Evolutionary conservation across 106 monocot species (phyloP), one percentile per base, ranked within the genome.

Genomic region (Posidonia australis): DNA sequence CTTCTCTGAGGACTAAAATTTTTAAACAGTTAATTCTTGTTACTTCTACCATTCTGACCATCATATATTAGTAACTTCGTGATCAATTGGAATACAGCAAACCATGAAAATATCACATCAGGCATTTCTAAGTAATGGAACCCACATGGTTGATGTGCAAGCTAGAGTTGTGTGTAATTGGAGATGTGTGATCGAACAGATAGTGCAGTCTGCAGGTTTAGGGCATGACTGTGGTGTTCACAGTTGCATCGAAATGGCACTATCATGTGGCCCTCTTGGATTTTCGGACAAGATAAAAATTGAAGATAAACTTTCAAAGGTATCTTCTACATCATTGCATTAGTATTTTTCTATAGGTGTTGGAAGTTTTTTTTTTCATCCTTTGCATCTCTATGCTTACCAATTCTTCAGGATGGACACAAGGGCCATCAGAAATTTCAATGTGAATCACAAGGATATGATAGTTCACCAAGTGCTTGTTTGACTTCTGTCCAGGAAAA

Each of bases 231-330:
- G 17, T 42, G 31, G 22, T 46, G 17, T 65, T 58, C 28, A 46
- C 16, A 58, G 29, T 51, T 74, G 73, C 51, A 60, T 74, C 19
- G 66, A 67, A 32, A 74, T 23, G 63, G 73, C 73, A n/a, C 66
- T 74, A 0, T 16, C 59, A 49, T 32, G 14, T 51, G 41, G 32
- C 32, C 46, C 65, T 49, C 20, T 58, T 36, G 24, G 23, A 16
- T 60, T 74, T 48, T 57, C 49, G 5, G 18, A 5, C 47, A 58
- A 64, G 24, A 12, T n/a, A 27, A 65, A 42, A 9, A 17, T 27
- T 18, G 1, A 17, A 22, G 5, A 28, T 57, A 6, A 36, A 13
- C 60, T 10, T 13, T 45, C 60, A 43, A 31, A 42, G 47, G 59
- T 61, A 32, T 61, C 46, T 46, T 7, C 36, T 36, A 36, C 36